Evolutionary conservation across 148 eudicot genomes (phyloP).

Genomic region (Rhododendron ferrugineum): DNA sequence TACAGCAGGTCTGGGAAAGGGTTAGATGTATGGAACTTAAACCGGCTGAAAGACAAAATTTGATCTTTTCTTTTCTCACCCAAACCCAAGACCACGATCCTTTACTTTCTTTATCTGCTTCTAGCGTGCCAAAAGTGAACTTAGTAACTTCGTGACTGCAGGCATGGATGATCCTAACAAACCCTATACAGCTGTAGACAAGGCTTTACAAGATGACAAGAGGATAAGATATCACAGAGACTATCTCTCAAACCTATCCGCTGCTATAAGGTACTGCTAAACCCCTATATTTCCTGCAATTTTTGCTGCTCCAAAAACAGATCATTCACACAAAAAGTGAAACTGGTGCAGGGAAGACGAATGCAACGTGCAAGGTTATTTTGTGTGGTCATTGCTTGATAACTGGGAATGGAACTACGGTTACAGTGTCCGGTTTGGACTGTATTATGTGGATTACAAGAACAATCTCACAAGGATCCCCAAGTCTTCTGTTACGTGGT

Average conservation of each 20-base stretch:
- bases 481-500: slow-evolving; percentile 80
- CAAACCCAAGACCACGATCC: background rate
- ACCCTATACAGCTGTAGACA: slow-evolving; percentile 33
- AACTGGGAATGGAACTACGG: slow-evolving; percentile 98
- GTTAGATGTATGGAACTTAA: too few species aligned
- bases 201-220: slow-evolving; percentile 73
- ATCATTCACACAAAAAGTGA: background rate
- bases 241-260: slow-evolving; percentile 89
- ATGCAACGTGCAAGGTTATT: slow-evolving; percentile 84
- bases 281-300: background rate
- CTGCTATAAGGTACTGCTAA: slow-evolving; percentile 66
- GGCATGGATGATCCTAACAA: slow-evolving; percentile 81
- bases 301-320: background rate
- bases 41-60: too few species aligned
- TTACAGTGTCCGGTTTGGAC: slow-evolving; percentile 71
- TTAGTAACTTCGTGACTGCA: slow-evolving; percentile 15
- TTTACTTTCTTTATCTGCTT: background rate
- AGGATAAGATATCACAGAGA: slow-evolving; percentile 79
- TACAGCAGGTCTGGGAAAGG: too few species aligned
- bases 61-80: background rate
- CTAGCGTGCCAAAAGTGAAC: background rate
- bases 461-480: slow-evolving; percentile 92
- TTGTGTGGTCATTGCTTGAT: slow-evolving; percentile 93
- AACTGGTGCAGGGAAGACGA: slow-evolving; percentile 61
- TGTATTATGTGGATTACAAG: slow-evolving; percentile 83